A percentile compares a stretch with the other conserved stretches of the same genome.
phyloP scores from a whole-genome alignment of 108 stramenopile genomes.

The Poteriospumella lacustris region DNA sequence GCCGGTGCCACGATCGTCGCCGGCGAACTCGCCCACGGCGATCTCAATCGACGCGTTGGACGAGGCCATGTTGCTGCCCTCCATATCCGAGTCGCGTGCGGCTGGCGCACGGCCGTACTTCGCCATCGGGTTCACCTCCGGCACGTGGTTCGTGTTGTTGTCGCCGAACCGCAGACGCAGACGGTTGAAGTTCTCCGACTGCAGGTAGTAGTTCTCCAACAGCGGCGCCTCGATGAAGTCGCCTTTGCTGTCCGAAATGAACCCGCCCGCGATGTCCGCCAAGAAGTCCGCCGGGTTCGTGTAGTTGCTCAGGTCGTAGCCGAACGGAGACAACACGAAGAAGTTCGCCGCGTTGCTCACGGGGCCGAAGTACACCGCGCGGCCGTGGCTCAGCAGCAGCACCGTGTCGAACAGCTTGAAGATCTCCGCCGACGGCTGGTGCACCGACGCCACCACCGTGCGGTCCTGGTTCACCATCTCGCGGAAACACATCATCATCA shows the following conservation, averaged over 20 bases:
- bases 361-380: conserved; percentile 28
- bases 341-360: background rate
- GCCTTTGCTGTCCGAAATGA: background rate
- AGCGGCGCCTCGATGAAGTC: background rate
- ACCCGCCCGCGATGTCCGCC: conserved; percentile 1
- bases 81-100: too few relatives aligned
- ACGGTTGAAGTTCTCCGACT: background rate
- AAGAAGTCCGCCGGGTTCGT: conserved; percentile 26
- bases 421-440: conserved; percentile 55
- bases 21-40: conserved; percentile 4
- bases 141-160: too few relatives aligned
- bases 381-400: conserved; percentile 25
- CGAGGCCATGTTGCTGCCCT: too few relatives aligned
- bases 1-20: background rate
- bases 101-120: too few relatives aligned
- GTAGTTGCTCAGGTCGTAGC: background rate
- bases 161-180: too few relatives aligned
- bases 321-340: background rate
- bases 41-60: background rate
- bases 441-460: conserved; percentile 74
- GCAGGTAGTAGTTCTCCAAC: conserved; percentile 2
- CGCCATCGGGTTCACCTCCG: too few relatives aligned
- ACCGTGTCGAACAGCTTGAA: conserved; percentile 31
- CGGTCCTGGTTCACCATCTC: conserved; percentile 69
- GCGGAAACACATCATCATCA: conserved; percentile 61